Evolutionary conservation across 2,329 filamentous ascomycete genomes (phyloP), one percentile per base, ranked within the genome.

Genomic region (Xylariales sp.): DNA sequence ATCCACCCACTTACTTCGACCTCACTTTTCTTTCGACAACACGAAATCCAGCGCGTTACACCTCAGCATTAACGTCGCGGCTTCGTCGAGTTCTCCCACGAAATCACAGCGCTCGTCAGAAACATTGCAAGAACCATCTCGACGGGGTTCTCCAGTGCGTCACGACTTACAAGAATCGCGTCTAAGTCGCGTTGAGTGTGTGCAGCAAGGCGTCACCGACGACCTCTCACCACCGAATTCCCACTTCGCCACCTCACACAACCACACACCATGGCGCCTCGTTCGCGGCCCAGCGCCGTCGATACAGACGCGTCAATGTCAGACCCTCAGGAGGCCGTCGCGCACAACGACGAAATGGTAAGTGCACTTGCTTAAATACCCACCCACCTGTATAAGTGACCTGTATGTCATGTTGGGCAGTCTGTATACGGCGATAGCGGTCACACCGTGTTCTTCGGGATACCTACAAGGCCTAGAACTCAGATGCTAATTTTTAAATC

Each of bases 271-370:
- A 80, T 77, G 75, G 73, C 76, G 56, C 73, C 76, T 55, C 71
- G 74, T 54, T 69, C 72, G 49, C 69, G 68, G 60, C 66, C 65
- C 56, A 68, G 65, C 56, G 78, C 65, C 55, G 71, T 66, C 52
- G 76, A 82, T 50, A 70, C 70, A 27, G 77, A 81, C 69, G 75
- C 76, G 64, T 80, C 78, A 46, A 82, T 82, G 76, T 71, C 69
- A 31, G 80, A 83, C 59, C 74, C 70, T 40, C 73, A 73, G 19
- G 73, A 74, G 15, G 53, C 64, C 34, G 65, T 61, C 10, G 61
- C 64, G 22, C 56, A 47, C 29, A 51, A 45, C 34, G 69, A 76
- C n/a, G 66, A 69, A 45, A 76, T 76, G 69, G 76, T 78, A 57
- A 45, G 65, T 56, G 19, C n/a, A n/a, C n/a, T n/a, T n/a, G n/a